A percentile compares a stretch with the other conserved stretches of the same genome.
Conservation (phyloP, 176 grass and related monocot species). For the Olyra latifolia region DNA sequence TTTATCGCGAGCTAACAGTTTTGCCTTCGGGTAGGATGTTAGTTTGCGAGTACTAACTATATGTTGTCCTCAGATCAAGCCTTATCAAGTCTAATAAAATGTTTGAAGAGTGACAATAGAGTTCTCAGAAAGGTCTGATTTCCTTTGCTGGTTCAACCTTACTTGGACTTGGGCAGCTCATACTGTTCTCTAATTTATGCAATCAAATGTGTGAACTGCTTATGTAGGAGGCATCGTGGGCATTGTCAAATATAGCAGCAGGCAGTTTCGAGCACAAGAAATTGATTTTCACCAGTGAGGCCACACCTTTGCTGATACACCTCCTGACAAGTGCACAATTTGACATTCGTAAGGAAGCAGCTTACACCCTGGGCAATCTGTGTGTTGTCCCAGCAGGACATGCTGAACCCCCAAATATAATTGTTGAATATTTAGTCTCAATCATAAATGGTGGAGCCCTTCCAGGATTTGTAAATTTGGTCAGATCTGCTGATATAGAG, state of each 20-base stretch:
- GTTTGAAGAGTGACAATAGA: slow-evolving; percentile 85
- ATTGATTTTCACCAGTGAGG: slow-evolving; percentile 77
- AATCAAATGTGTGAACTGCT: slow-evolving; percentile 13
- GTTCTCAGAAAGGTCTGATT: slow-evolving; percentile 85
- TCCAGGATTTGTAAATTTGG: slow-evolving; percentile 74
- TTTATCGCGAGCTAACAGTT: not conserved
- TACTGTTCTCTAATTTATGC: slow-evolving; percentile 15
- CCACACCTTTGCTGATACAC: slow-evolving; percentile 54
- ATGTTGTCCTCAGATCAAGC: slow-evolving; percentile 65
- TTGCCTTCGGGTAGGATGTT: not conserved
- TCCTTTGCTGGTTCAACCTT: slow-evolving; percentile 18
- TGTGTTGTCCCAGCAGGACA: slow-evolving; percentile 69
- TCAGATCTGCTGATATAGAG: slow-evolving; percentile 88
- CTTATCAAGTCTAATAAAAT: slow-evolving; percentile 83
- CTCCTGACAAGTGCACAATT: slow-evolving; percentile 63
- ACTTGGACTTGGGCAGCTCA: slow-evolving; percentile 1
- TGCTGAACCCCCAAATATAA: slow-evolving; percentile 53
- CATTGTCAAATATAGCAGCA: slow-evolving; percentile 84
- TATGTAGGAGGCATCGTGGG: slow-evolving; percentile 85
- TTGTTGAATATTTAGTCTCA: slow-evolving; percentile 51
- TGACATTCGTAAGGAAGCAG: slow-evolving; percentile 88
- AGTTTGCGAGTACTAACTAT: slow-evolving; percentile 36
- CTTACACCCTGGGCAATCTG: slow-evolving; percentile 81
- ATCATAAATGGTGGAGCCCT: slow-evolving; percentile 74
- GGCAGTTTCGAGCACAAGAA: slow-evolving; percentile 83